Evolutionary conservation across 73 alveolate species (phyloP), one percentile per base, ranked within the genome.

Genomic region (Diophrys sp.): DNA sequence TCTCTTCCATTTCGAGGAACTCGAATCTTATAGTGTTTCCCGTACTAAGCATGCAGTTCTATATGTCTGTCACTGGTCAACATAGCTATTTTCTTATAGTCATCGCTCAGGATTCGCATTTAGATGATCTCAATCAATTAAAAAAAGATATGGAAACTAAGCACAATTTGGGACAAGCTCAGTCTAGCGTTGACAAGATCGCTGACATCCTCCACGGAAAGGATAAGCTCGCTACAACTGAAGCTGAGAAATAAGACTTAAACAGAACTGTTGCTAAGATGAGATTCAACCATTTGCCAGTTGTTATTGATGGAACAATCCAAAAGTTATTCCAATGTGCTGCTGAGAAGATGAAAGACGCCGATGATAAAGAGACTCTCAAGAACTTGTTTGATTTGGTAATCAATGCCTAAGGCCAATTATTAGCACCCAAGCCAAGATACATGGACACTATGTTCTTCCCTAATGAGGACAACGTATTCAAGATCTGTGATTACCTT

Each of bases 11-110:
- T 91, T 82, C 88, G 92, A 8, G 99, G 99, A 8, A 94, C 89
- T 75, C 99, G 84, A 33, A 93, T 93, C 85, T 87, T 88, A 80
- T 80, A 94, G 80, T 93, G 99, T 31, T 94, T 87, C 31, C 98
- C 98, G 84, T 94, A 94, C 80, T 97, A 97, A 5, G 99, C 99
- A 85, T 97, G 99, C 73, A 97, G 91, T 90, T 97, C 99, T 11
- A 97, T 89, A 67, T 87, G 89, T 68, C 99, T 84, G 82, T 97
- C 99, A 62, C 87, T 99, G 80, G 96, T 73, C 66, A 97, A 94
- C 74, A 96, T 67, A 23, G 98, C 99, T 27, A 95, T 78, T 89
- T 97, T 97, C 67, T 89, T 85, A 84, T 96, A 97, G 92, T 97
- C 99, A 27, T 90, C 92, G 23, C 97, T 84, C 74, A 97, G 86